phyloP scores from a whole-genome alignment of 169 alveolate genomes.

The Amoebophrya sp. region DNA sequence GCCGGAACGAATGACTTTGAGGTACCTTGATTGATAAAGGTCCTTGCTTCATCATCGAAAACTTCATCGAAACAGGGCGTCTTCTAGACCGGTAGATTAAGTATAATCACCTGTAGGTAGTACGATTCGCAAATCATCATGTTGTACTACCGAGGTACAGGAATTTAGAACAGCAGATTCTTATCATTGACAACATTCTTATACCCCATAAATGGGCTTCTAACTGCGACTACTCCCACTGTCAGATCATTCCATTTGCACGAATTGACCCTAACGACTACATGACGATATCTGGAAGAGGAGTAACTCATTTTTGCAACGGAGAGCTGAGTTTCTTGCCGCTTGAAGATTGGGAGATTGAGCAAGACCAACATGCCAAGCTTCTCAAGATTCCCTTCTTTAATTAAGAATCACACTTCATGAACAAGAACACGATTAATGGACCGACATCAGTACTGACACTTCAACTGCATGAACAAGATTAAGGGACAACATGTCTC shows the following conservation, averaged over 20 bases:
- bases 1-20: neutral
- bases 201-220: too few relatives aligned
- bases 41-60: too few relatives aligned
- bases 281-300: constrained; percentile 53
- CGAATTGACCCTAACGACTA: constrained; percentile 52
- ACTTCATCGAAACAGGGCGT: too few relatives aligned
- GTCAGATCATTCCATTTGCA: constrained; percentile 53
- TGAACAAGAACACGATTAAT: neutral
- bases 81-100: too few relatives aligned
- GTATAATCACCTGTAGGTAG: too few relatives aligned
- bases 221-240: too few relatives aligned
- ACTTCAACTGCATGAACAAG: neutral
- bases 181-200: too few relatives aligned
- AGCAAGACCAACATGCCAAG: constrained; percentile 59
- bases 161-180: too few relatives aligned
- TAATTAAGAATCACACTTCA: constrained; percentile 34
- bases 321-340: constrained; percentile 54
- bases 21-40: too few relatives aligned
- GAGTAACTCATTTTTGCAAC: constrained; percentile 50
- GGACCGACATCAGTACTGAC: neutral
- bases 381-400: constrained; percentile 44
- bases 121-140: too few relatives aligned
- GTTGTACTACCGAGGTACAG: too few relatives aligned
- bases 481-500: too few relatives aligned
- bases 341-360: constrained; percentile 74